Conservation (phyloP, 2,329 filamentous ascomycete species). For the Aspergillus fumigatiaffinis region DNA sequence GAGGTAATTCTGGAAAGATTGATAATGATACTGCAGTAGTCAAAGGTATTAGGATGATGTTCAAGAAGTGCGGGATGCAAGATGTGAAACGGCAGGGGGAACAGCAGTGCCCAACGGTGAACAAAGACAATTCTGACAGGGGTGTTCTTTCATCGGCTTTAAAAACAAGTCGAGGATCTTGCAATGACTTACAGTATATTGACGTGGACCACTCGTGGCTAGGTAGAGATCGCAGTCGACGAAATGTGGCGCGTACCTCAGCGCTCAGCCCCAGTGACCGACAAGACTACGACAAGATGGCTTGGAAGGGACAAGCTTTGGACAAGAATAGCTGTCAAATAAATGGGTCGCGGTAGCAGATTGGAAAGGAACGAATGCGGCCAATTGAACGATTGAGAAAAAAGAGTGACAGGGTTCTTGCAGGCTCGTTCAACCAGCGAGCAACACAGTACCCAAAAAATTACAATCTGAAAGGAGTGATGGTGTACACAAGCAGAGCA, state of each 20-base stretch:
- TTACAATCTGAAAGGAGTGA: background rate
- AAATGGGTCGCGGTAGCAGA: background rate
- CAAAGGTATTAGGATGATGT: background rate
- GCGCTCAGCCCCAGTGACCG: background rate
- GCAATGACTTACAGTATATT: background rate
- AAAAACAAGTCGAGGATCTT: background rate
- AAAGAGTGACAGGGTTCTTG: background rate
- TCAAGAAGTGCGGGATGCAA: background rate
- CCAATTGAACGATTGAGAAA: background rate
- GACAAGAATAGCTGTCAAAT: background rate
- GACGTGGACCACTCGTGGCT: background rate
- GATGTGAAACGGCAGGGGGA: background rate
- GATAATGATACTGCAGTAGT: background rate
- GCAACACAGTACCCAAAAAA: background rate
- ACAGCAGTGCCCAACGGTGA: background rate
- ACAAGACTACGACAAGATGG: background rate
- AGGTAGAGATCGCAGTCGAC: background rate
- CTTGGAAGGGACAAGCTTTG: background rate
- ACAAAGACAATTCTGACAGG: background rate
- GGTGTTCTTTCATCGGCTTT: background rate
- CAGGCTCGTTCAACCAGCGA: background rate
- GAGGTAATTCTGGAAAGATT: background rate
- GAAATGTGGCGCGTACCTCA: slow-evolving; percentile 7
- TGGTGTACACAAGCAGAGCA: background rate
- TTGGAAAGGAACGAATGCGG: background rate